A percentile compares a stretch with the other conserved stretches of the same genome.
Conservation (phyloP, 2,329 filamentous ascomycete species). For the Venturia aucupariae region DNA sequence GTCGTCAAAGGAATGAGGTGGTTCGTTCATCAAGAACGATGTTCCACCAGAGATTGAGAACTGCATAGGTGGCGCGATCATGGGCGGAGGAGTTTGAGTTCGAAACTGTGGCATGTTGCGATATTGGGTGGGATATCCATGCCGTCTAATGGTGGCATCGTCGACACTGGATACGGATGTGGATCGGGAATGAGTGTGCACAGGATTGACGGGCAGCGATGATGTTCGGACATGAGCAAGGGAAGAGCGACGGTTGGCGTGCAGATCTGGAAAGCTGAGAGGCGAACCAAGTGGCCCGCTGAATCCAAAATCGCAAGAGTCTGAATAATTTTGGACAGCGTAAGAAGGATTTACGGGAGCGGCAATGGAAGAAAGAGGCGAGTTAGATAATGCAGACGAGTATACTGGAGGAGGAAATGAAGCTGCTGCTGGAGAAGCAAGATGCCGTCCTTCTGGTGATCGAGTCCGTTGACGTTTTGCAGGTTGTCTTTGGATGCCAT, state of each 20-base stretch:
- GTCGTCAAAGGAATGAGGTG: conserved; percentile 13
- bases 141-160: conserved; percentile 55
- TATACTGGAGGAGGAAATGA: conserved; percentile 4
- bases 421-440: conserved; percentile 15
- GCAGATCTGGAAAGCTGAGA: conserved; percentile 36
- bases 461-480: conserved; percentile 5
- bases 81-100: conserved; percentile 28
- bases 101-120: conserved; percentile 58
- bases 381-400: not conserved
- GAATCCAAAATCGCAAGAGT: conserved; percentile 23
- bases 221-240: conserved; percentile 23
- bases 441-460: conserved; percentile 8
- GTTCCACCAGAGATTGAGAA: conserved; percentile 1
- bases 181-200: conserved; percentile 38
- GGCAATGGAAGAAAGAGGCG: conserved; percentile 16
- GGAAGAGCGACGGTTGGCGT: conserved; percentile 27
- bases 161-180: conserved; percentile 62
- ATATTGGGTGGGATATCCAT: conserved; percentile 70
- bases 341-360: conserved; percentile 34
- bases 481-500: conserved; percentile 7
- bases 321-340: not conserved
- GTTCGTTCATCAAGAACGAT: conserved; percentile 13
- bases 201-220: conserved; percentile 32
- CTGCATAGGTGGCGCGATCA: conserved; percentile 11
- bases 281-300: conserved; percentile 54